Conservation (phyloP, 805 yeast species). For the Hanseniaspora nectarophila region DNA sequence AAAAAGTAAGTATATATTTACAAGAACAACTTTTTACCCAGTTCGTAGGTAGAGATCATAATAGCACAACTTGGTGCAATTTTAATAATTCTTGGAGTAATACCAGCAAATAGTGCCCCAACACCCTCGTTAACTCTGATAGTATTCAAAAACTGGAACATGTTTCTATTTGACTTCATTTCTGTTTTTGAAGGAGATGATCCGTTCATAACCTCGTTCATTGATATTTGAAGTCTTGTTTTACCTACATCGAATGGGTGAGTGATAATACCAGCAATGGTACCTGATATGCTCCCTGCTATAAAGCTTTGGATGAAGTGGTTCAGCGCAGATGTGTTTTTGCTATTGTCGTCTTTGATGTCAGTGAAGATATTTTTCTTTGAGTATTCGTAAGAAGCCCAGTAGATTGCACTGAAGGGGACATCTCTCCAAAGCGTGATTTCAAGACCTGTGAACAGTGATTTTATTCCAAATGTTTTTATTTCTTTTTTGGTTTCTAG, state of each 20-base stretch:
- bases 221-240: constrained; percentile 70
- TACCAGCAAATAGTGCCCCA: constrained; percentile 76
- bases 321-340: constrained; percentile 26
- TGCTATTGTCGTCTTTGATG: constrained; percentile 19
- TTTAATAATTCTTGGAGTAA: constrained; percentile 74
- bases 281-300: constrained; percentile 75
- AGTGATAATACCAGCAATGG: constrained; percentile 73
- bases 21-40: constrained; percentile 54
- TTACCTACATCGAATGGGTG: constrained; percentile 97
- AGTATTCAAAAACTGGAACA: constrained; percentile 52
- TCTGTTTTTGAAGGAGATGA: not conserved
- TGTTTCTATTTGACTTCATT: constrained; percentile 28
- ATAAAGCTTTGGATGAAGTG: constrained; percentile 55
- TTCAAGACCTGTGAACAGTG: constrained; percentile 73
- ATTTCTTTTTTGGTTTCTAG: constrained; percentile 45
- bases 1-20: too few species aligned
- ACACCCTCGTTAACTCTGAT: constrained; percentile 66
- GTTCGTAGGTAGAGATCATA: constrained; percentile 90
- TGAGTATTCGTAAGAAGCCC: constrained; percentile 70
- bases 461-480: constrained; percentile 41
- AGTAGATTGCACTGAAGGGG: constrained; percentile 89
- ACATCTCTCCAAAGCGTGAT: constrained; percentile 94
- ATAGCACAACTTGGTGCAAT: constrained; percentile 97
- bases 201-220: constrained; percentile 18
- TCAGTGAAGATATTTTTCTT: constrained; percentile 22